phyloP scores from a whole-genome alignment of 495 filamentous ascomycete genomes.

The Chaetomium cochliodes region DNA sequence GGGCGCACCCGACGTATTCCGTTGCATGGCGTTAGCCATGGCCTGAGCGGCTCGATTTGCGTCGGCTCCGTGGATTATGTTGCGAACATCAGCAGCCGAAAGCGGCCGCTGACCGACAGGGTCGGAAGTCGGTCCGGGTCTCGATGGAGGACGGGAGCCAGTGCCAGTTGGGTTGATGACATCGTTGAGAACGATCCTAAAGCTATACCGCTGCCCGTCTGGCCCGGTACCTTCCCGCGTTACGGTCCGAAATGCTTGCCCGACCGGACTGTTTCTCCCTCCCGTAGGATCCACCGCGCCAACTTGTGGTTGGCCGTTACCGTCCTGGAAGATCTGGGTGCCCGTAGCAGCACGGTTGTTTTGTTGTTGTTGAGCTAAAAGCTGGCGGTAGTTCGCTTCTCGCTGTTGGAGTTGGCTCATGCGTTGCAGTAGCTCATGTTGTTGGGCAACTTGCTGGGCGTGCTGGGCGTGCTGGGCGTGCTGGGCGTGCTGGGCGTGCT shows the following conservation, averaged over 20 bases:
- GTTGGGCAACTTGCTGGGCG: constrained; percentile 23
- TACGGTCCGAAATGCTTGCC: constrained; percentile 22
- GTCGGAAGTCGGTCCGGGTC: constrained; percentile 12
- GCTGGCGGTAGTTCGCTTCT: constrained; percentile 28
- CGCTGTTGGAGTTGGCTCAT: constrained; percentile 33
- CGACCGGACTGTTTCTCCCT: constrained; percentile 23
- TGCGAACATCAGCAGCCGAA: constrained; percentile 39
- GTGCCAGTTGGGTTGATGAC: constrained; percentile 1
- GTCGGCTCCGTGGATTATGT: constrained; percentile 45
- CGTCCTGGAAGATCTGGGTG: constrained; percentile 16
- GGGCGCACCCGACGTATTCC: constrained; percentile 47
- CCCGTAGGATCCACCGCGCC: constrained; percentile 10
- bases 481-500: neutral
- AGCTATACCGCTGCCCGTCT: constrained; percentile 32
- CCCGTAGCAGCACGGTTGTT: constrained; percentile 30
- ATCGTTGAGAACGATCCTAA: constrained; percentile 36
- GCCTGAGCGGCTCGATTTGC: constrained; percentile 40
- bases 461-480: constrained; percentile 8
- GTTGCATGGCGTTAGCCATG: constrained; percentile 50
- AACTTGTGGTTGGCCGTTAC: constrained; percentile 5
- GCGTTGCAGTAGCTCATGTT: constrained; percentile 19
- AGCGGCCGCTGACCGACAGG: constrained; percentile 24
- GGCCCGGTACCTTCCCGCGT: constrained; percentile 33
- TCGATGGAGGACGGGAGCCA: constrained; percentile 7
- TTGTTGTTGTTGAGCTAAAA: constrained; percentile 33